phyloP scores from a whole-genome alignment of 768 basidiomycete species.

The Tylopilus felleus region DNA sequence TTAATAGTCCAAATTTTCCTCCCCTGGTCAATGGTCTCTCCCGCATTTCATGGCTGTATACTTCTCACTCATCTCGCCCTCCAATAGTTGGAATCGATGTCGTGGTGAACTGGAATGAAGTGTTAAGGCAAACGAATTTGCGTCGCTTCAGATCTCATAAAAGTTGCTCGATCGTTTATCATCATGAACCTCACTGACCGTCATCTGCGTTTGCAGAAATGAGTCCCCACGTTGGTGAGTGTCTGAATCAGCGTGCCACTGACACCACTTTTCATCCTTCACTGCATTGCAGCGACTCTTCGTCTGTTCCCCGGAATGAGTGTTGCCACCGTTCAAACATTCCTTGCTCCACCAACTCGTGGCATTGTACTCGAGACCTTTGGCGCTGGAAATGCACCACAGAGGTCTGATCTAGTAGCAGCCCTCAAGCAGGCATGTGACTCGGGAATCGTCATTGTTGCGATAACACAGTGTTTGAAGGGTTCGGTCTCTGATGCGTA shows the following conservation, averaged over 20 bases:
- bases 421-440: slow-evolving; percentile 79
- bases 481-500: slow-evolving; percentile 86
- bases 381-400: slow-evolving; percentile 91
- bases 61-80: slow-evolving; percentile 2
- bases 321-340: slow-evolving; percentile 66
- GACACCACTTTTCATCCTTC: slow-evolving; percentile 4
- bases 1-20: slow-evolving; percentile 80
- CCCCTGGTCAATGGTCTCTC: slow-evolving; percentile 71
- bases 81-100: slow-evolving; percentile 83
- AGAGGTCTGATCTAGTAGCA: slow-evolving; percentile 69
- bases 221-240: slow-evolving; percentile 76
- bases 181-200: slow-evolving; percentile 9
- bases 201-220: slow-evolving; percentile 48
- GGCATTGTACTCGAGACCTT: slow-evolving; percentile 91
- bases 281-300: slow-evolving; percentile 56
- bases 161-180: slow-evolving; percentile 35
- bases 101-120: slow-evolving; percentile 83
- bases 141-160: slow-evolving; percentile 82
- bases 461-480: slow-evolving; percentile 86
- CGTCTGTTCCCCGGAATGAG: slow-evolving; percentile 89
- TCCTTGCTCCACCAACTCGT: slow-evolving; percentile 67
- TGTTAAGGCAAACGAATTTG: slow-evolving; percentile 76
- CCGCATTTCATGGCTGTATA: neutral
- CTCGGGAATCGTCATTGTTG: slow-evolving; percentile 82
- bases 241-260: neutral